These are phyloP conservation scores for Xylaria sp. DNA, from an alignment of 2,329 filamentous ascomycete species.

Conservation along the genomic window DNA sequence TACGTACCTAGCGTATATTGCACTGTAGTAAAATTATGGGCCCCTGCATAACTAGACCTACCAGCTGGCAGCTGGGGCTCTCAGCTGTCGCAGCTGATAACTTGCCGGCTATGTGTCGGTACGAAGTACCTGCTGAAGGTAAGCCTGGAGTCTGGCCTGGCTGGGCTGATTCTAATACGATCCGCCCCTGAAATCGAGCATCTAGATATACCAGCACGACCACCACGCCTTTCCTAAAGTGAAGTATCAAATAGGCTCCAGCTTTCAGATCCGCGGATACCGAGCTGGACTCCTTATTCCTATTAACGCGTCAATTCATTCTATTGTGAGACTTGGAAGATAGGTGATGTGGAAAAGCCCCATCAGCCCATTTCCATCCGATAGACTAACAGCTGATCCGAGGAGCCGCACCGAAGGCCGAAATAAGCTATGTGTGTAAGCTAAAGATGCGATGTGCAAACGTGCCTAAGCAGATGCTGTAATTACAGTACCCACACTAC, in stretches of 20 bases:
- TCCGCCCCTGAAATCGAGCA: constrained; percentile 24
- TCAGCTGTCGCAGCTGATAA: neutral
- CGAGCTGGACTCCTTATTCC: constrained; percentile 4
- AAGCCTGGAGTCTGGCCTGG: neutral
- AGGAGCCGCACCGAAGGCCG: neutral
- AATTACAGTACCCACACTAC: constrained; percentile 8
- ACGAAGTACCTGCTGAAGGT: neutral
- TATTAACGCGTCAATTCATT: neutral
- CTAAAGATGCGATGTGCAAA: neutral
- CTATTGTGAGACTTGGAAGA: neutral
- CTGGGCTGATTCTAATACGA: constrained; percentile 34
- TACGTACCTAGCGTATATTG: neutral
- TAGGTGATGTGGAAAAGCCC: neutral
- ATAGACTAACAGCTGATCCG: constrained; percentile 33
- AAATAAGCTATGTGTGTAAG: neutral
- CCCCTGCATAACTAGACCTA: neutral
- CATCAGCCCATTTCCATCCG: constrained; percentile 23
- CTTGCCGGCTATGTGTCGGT: constrained; percentile 3
- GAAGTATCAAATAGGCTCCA: neutral
- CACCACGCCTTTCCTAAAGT: too few relatives aligned
- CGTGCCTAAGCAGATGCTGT: neutral
- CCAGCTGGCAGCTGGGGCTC: constrained; percentile 5
- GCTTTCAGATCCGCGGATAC: constrained; percentile 24
- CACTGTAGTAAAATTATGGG: neutral
- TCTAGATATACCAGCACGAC: neutral